These are phyloP conservation scores for Phlebiopsis flavidoalba DNA, from an alignment of 768 basidiomycete species.

Conservation along the genomic window DNA sequence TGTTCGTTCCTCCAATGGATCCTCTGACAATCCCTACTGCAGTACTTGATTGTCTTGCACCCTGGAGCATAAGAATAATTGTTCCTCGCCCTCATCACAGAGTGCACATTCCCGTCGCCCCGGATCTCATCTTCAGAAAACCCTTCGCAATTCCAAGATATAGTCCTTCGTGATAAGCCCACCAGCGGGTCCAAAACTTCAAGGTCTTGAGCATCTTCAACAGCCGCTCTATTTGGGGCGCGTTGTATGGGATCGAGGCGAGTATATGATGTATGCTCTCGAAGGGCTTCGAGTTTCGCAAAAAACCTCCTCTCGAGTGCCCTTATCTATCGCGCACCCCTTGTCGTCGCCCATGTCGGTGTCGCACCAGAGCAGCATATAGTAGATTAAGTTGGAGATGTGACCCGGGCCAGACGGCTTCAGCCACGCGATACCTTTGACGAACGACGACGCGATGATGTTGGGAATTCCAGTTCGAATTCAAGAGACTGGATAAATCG, in stretches of 20 bases:
- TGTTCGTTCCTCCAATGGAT: neutral
- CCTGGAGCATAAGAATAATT: neutral
- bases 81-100: neutral
- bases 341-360: neutral
- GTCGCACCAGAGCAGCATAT: constrained; percentile 4
- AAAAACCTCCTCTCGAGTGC: neutral
- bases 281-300: neutral
- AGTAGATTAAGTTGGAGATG: neutral
- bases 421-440: neutral
- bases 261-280: neutral
- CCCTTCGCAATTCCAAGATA: neutral
- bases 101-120: neutral
- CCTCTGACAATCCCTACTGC: neutral
- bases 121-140: neutral
- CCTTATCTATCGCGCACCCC: neutral
- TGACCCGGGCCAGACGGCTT: neutral
- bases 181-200: neutral
- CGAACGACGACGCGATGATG: constrained; percentile 3
- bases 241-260: neutral
- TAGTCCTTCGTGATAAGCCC: neutral
- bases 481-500: neutral
- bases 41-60: constrained; percentile 8
- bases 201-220: neutral
- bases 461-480: neutral
- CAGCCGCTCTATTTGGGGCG: neutral